A percentile compares a stretch with the other conserved stretches of the same genome.
Conservation (phyloP, 371 early-diverging fungal species). For the Mortierella sp. region DNA sequence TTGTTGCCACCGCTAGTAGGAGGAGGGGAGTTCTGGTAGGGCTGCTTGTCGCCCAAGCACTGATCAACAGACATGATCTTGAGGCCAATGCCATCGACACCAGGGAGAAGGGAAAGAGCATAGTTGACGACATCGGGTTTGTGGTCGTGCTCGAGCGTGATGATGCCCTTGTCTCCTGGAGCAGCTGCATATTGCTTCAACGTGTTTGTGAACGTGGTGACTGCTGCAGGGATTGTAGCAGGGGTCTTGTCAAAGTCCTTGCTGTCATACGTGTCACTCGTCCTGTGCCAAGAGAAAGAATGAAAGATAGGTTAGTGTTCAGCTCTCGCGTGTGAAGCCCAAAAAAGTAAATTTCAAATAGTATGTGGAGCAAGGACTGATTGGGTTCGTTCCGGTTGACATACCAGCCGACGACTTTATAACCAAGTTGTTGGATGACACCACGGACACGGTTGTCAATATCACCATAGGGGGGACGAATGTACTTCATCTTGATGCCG, state of each 20-base stretch:
- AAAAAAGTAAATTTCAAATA: not conserved
- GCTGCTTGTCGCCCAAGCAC: constrained; percentile 23
- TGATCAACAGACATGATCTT: constrained; percentile 22
- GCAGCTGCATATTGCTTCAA: constrained; percentile 25
- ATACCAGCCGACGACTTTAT: constrained; percentile 54
- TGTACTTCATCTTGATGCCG: constrained; percentile 60
- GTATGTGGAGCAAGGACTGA: not conserved
- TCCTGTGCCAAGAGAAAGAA: constrained; percentile 6
- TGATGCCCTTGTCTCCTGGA: constrained; percentile 32
- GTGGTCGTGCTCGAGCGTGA: constrained; percentile 39
- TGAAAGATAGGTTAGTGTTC: not conserved
- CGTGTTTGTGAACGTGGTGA: constrained; percentile 16
- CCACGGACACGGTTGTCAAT: constrained; percentile 73
- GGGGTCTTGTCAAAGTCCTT: constrained; percentile 23
- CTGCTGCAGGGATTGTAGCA: constrained; percentile 5
- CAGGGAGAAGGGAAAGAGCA: constrained; percentile 13
- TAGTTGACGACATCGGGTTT: constrained; percentile 23
- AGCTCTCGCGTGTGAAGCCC: too few relatives aligned
- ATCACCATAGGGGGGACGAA: constrained; percentile 71
- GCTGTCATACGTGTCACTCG: constrained; percentile 21
- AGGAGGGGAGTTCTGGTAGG: constrained; percentile 18
- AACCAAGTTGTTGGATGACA: constrained; percentile 62
- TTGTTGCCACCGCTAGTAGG: too few relatives aligned
- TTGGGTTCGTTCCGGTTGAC: constrained; percentile 5
- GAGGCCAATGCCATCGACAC: constrained; percentile 14